These are phyloP conservation scores for Cordyceps cicadae DNA, from an alignment of 2,329 filamentous ascomycete genomes.

Conservation along the genomic window DNA sequence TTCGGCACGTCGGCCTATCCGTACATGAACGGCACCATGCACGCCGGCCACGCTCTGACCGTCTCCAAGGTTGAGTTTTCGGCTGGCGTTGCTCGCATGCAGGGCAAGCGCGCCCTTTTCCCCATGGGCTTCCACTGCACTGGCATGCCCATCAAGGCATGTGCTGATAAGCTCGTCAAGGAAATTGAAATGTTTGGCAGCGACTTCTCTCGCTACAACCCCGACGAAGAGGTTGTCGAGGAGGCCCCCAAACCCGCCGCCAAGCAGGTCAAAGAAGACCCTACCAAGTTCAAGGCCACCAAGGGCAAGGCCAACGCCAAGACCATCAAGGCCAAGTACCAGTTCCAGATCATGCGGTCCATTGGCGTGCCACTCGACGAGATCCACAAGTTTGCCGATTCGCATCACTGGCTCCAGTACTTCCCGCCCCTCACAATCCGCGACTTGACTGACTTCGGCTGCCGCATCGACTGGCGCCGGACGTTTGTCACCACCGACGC, in stretches of 20 bases:
- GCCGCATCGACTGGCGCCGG: slow-evolving; percentile 85
- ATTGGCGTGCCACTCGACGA: slow-evolving; percentile 81
- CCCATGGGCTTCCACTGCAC: slow-evolving; percentile 90
- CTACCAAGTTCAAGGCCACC: slow-evolving; percentile 85
- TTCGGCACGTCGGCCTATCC: slow-evolving; percentile 53
- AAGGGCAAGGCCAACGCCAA: slow-evolving; percentile 90
- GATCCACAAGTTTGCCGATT: slow-evolving; percentile 87
- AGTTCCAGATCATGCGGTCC: slow-evolving; percentile 90
- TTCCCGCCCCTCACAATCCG: slow-evolving; percentile 58
- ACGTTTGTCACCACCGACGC: slow-evolving; percentile 92
- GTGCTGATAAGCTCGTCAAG: slow-evolving; percentile 85
- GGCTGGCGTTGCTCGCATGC: slow-evolving; percentile 78
- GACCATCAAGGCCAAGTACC: slow-evolving; percentile 87
- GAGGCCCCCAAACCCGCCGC: slow-evolving; percentile 45
- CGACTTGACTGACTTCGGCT: slow-evolving; percentile 77
- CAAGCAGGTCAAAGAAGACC: slow-evolving; percentile 66
- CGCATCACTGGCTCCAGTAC: slow-evolving; percentile 84
- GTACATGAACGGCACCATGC: slow-evolving; percentile 82
- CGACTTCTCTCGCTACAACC: slow-evolving; percentile 71
- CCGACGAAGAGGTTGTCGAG: slow-evolving; percentile 45
- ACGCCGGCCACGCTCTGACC: slow-evolving; percentile 89
- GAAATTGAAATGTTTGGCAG: slow-evolving; percentile 85
- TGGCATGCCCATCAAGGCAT: slow-evolving; percentile 96
- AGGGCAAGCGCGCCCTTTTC: slow-evolving; percentile 79
- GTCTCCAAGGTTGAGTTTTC: slow-evolving; percentile 90